A percentile compares a stretch with the other conserved stretches of the same genome.
Conservation (phyloP, 2,329 filamentous ascomycete species). For the Colletotrichum sp. region DNA sequence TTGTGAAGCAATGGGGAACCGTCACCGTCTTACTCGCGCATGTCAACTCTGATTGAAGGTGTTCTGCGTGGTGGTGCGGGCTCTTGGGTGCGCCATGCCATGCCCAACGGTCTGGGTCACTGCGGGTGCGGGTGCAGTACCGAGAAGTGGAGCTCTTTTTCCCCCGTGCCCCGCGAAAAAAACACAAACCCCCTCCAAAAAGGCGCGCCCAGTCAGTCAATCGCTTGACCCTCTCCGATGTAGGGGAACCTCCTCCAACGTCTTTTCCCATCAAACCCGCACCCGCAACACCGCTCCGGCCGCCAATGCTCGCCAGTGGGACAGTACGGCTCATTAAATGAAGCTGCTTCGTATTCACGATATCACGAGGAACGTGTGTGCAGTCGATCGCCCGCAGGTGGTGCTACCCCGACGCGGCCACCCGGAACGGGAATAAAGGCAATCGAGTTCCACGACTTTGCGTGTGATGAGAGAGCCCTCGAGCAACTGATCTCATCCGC, state of each 20-base stretch:
- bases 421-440: slow-evolving; percentile 11
- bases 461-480: neutral
- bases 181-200: neutral
- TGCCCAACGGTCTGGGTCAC: neutral
- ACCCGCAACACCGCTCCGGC: neutral
- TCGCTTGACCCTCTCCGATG: neutral
- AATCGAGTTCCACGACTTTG: neutral
- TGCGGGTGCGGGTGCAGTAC: neutral
- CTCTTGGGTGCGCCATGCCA: neutral
- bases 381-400: neutral
- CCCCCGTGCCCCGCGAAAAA: neutral
- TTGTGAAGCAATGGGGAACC: neutral
- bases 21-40: neutral
- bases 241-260: neutral
- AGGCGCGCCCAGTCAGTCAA: neutral
- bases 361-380: neutral
- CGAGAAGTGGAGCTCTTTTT: neutral
- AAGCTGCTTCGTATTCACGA: slow-evolving; percentile 1
- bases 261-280: neutral
- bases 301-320: neutral
- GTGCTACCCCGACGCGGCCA: slow-evolving; percentile 11
- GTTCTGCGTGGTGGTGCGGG: neutral
- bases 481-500: neutral
- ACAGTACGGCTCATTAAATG: neutral
- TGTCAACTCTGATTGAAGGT: neutral